A percentile compares a stretch with the other conserved stretches of the same genome.
Conservation (phyloP, 2,329 filamentous ascomycete species). For the Bipolaris oryzae region DNA sequence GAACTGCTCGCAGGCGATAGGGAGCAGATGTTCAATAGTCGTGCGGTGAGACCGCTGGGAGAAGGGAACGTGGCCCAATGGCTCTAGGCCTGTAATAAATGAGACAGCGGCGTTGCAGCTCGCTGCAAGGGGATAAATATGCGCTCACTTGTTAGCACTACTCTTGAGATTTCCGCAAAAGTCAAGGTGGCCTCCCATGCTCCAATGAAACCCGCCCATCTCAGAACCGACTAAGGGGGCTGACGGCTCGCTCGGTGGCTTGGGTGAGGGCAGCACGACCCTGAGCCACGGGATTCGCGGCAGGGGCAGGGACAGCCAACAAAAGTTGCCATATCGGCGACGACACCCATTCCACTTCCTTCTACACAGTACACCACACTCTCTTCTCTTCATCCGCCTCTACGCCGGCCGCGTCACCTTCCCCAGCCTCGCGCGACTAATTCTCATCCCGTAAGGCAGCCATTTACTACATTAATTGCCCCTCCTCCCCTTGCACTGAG, state of each 20-base stretch:
- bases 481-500: constrained; percentile 19
- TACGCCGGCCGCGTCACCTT: constrained; percentile 35
- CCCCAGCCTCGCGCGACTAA: constrained; percentile 17
- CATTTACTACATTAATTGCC: constrained; percentile 22
- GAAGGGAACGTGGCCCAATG: constrained; percentile 36
- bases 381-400: constrained; percentile 11
- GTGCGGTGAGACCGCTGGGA: constrained; percentile 28
- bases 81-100: constrained; percentile 10
- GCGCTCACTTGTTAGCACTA: not conserved
- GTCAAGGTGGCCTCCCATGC: constrained; percentile 10
- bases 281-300: constrained; percentile 22
- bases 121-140: constrained; percentile 14
- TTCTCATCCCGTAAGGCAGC: constrained; percentile 36
- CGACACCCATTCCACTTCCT: constrained; percentile 13
- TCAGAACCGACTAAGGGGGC: constrained; percentile 16
- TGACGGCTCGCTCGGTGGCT: constrained; percentile 19
- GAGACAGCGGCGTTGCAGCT: constrained; percentile 15
- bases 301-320: constrained; percentile 21
- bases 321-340: constrained; percentile 8
- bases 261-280: constrained; percentile 13
- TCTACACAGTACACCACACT: constrained; percentile 9
- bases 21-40: constrained; percentile 24
- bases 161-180: constrained; percentile 5
- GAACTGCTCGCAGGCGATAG: constrained; percentile 28
- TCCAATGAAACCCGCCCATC: constrained; percentile 10